These are phyloP conservation scores for Neurospora discreta DNA, from an alignment of 495 filamentous ascomycete genomes.

Conservation along the genomic window DNA sequence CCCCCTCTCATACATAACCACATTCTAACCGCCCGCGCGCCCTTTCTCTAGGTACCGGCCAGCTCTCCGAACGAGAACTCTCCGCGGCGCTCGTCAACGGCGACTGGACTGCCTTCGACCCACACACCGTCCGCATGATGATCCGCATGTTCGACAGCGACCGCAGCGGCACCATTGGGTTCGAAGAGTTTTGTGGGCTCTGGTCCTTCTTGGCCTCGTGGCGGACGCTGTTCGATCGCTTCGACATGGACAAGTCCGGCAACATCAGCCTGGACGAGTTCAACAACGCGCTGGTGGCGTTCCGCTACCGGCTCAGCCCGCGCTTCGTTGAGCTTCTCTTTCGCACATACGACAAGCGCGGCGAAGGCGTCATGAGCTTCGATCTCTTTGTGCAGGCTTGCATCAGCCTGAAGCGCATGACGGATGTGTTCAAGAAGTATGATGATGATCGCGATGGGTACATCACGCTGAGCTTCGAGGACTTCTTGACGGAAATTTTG, in stretches of 20 bases:
- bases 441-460: conserved; percentile 93
- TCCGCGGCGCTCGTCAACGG: conserved; percentile 90
- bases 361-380: conserved; percentile 70
- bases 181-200: conserved; percentile 89
- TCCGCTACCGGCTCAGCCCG: conserved; percentile 82
- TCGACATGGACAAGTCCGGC: conserved; percentile 79
- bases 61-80: conserved; percentile 80
- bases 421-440: conserved; percentile 98
- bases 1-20: not conserved
- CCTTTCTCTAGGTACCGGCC: conserved; percentile 49
- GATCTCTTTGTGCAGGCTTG: conserved; percentile 97
- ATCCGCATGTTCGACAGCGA: conserved; percentile 96
- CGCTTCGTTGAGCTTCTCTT: conserved; percentile 78
- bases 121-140: conserved; percentile 97
- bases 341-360: conserved; percentile 47
- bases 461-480: conserved; percentile 73
- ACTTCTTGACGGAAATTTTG: conserved; percentile 57
- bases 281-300: conserved; percentile 80
- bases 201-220: conserved; percentile 94
- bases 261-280: conserved; percentile 83
- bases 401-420: conserved; percentile 94
- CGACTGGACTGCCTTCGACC: conserved; percentile 88
- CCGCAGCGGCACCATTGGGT: conserved; percentile 77
- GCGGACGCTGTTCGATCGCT: conserved; percentile 89
- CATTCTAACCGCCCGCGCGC: not conserved